Percentiles rank a stretch among this genome's conserved stretches.
These are phyloP conservation scores for Suillus tomentosus DNA, from an alignment of 768 basidiomycete species.

Conservation along the genomic window DNA sequence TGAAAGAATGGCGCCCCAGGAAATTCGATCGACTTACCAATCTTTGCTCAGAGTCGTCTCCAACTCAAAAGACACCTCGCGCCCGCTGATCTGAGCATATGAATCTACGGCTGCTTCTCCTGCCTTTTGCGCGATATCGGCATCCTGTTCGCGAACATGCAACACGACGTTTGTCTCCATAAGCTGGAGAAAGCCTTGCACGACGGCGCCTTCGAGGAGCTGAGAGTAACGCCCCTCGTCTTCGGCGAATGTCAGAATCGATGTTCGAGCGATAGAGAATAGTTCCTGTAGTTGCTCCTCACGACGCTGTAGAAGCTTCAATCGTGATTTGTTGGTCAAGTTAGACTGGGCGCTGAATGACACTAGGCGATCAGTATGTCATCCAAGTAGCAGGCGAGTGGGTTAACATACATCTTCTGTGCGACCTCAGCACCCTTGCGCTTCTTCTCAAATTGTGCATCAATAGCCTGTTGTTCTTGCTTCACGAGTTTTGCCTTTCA, in stretches of 20 bases:
- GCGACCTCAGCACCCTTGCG: constrained; percentile 90
- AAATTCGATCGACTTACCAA: constrained; percentile 46
- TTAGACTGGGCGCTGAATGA: constrained; percentile 84
- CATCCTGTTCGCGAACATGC: constrained; percentile 68
- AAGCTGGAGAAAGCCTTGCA: constrained; percentile 83
- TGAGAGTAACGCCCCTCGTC: constrained; percentile 73
- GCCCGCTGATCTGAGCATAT: constrained; percentile 81
- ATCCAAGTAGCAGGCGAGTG: neutral
- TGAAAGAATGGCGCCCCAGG: neutral
- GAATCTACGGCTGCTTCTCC: constrained; percentile 59
- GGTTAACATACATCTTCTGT: constrained; percentile 84
- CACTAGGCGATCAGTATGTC: neutral
- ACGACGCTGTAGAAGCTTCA: constrained; percentile 84
- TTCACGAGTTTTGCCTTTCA: constrained; percentile 92
- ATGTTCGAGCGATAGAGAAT: constrained; percentile 70
- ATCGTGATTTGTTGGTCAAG: constrained; percentile 93
- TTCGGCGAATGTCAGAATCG: constrained; percentile 61
- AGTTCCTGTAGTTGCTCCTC: constrained; percentile 92
- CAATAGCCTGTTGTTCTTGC: constrained; percentile 93
- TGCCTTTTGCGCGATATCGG: constrained; percentile 60
- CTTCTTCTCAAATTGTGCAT: constrained; percentile 94
- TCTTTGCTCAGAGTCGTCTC: constrained; percentile 67
- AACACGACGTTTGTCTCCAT: constrained; percentile 75
- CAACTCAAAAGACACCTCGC: constrained; percentile 57
- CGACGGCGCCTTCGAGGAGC: constrained; percentile 81